A percentile compares a stretch with the other conserved stretches of the same genome.
Evolutionary conservation across 1,284 basidiomycete genomes (phyloP).

Genomic region (Fomitiporia mediterranea): DNA sequence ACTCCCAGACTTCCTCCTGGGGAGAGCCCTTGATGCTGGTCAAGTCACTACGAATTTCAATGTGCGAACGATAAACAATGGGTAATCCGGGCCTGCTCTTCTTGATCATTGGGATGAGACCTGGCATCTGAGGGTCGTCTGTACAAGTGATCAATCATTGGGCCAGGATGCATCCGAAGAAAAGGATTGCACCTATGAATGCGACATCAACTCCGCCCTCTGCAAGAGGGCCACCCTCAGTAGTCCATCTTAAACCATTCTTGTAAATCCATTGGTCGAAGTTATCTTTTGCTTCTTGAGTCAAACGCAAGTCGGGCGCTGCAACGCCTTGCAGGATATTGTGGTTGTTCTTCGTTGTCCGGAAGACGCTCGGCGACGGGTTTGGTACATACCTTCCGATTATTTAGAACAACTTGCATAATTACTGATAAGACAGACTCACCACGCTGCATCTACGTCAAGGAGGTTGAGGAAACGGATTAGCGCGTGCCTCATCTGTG

Average conservation of each 20-base stretch:
- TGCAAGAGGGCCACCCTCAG: slow-evolving; percentile 73
- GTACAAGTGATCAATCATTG: slow-evolving; percentile 5
- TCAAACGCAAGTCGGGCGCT: slow-evolving; percentile 65
- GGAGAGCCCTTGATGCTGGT: slow-evolving; percentile 70
- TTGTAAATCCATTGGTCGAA: slow-evolving; percentile 88
- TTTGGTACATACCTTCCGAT: slow-evolving; percentile 76
- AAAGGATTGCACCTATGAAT: slow-evolving; percentile 59
- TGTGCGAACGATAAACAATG: slow-evolving; percentile 87
- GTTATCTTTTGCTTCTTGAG: slow-evolving; percentile 66
- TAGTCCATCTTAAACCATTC: slow-evolving; percentile 76
- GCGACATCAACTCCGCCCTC: slow-evolving; percentile 77
- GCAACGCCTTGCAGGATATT: slow-evolving; percentile 86
- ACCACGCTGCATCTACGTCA: slow-evolving; percentile 81
- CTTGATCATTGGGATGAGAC: slow-evolving; percentile 82
- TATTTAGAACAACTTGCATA: not conserved
- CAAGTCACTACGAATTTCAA: slow-evolving; percentile 81
- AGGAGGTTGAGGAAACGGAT: slow-evolving; percentile 75
- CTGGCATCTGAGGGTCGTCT: slow-evolving; percentile 85
- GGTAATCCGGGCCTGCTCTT: slow-evolving; percentile 75
- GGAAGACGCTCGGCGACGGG: slow-evolving; percentile 80
- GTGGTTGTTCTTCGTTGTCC: slow-evolving; percentile 91
- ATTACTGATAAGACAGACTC: slow-evolving; percentile 25
- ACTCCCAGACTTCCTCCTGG: slow-evolving; percentile 85
- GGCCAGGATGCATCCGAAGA: too few relatives aligned
- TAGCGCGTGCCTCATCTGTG: slow-evolving; percentile 83